Evolutionary conservation across 1,284 basidiomycete genomes (phyloP).

Genomic region (Ganoderma meredithae): DNA sequence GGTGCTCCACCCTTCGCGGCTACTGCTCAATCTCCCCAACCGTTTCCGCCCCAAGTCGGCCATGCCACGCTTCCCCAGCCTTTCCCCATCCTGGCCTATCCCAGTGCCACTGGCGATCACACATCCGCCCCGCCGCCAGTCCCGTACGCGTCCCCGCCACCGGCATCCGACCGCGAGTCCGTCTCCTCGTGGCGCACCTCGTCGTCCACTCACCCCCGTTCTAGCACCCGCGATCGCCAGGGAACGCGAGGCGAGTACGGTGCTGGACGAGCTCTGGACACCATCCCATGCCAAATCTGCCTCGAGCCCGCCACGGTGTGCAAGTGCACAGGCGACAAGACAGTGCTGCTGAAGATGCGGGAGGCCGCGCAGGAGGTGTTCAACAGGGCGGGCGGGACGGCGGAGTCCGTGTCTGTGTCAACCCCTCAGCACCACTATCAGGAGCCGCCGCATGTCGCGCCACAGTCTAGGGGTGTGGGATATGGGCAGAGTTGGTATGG

Average conservation of each 20-base stretch:
- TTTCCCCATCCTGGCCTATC: neutral
- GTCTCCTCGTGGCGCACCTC: neutral
- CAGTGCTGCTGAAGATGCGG: conserved; percentile 1
- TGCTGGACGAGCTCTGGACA: neutral
- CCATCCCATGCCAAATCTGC: conserved; percentile 2
- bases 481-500: too few species aligned
- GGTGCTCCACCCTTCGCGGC: neutral
- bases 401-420: neutral
- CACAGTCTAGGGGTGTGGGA: too few species aligned
- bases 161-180: neutral
- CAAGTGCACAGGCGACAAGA: neutral
- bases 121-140: neutral
- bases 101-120: neutral
- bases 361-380: neutral
- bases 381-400: neutral
- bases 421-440: too few species aligned
- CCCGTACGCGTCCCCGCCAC: neutral
- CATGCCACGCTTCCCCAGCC: neutral
- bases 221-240: neutral
- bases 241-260: neutral
- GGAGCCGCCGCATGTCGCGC: too few species aligned
- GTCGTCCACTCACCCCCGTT: neutral
- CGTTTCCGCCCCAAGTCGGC: neutral
- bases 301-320: neutral
- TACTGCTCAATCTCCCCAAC: neutral